These are phyloP conservation scores for Lipomyces kockii DNA, from an alignment of 805 yeast genomes.

Conservation along the genomic window DNA sequence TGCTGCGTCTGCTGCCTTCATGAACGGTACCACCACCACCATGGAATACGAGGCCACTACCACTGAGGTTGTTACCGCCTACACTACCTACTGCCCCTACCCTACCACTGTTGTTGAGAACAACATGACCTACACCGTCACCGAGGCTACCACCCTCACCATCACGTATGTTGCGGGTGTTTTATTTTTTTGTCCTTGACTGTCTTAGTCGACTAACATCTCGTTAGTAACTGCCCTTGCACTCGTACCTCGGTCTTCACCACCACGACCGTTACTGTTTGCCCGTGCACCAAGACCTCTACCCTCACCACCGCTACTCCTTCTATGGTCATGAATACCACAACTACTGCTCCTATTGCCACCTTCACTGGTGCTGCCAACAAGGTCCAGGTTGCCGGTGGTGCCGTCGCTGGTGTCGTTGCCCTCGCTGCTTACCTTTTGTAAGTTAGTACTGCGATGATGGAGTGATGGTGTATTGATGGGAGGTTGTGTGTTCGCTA, in stretches of 20 bases:
- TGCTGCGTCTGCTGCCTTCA: slow-evolving; percentile 38
- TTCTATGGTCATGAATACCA: slow-evolving; percentile 36
- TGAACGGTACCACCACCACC: slow-evolving; percentile 49
- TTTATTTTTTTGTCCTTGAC: background rate
- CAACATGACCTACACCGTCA: slow-evolving; percentile 72
- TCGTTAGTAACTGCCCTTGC: slow-evolving; percentile 70
- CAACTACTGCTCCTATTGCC: slow-evolving; percentile 36
- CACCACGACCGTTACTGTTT: slow-evolving; percentile 41
- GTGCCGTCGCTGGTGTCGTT: slow-evolving; percentile 58
- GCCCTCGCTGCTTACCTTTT: slow-evolving; percentile 45
- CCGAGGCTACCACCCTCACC: slow-evolving; percentile 80
- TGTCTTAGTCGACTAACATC: background rate
- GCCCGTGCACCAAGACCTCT: slow-evolving; percentile 42
- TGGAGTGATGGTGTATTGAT: background rate
- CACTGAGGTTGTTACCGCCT: slow-evolving; percentile 65
- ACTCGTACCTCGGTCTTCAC: slow-evolving; percentile 55
- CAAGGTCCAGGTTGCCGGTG: slow-evolving; percentile 43
- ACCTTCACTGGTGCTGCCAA: slow-evolving; percentile 40
- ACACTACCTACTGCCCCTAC: slow-evolving; percentile 82
- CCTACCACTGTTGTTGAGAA: slow-evolving; percentile 69
- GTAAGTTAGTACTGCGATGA: slow-evolving; percentile 23
- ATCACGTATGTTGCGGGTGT: slow-evolving; percentile 53
- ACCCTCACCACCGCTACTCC: slow-evolving; percentile 39
- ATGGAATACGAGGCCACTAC: slow-evolving; percentile 53
- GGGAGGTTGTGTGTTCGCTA: background rate